phyloP scores from a whole-genome alignment of 2,329 filamentous ascomycete species.

The Fusarium redolens region DNA sequence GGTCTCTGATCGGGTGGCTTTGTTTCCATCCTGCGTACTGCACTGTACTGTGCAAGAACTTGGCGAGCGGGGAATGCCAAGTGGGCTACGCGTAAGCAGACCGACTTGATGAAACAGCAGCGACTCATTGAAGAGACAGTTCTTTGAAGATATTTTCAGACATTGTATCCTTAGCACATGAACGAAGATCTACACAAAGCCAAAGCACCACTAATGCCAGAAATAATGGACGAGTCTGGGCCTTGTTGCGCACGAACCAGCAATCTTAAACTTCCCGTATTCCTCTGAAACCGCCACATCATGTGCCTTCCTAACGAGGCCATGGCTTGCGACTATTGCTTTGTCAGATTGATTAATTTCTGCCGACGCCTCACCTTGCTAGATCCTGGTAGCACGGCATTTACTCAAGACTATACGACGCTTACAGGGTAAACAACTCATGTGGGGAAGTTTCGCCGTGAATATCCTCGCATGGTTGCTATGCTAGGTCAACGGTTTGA shows the following conservation, averaged over 20 bases:
- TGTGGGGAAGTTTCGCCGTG: not conserved
- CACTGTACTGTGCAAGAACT: not conserved
- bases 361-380: not conserved
- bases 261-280: not conserved
- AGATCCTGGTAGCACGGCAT: not conserved
- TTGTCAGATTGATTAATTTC: slow-evolving; percentile 20
- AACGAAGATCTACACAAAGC: not conserved
- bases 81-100: slow-evolving; percentile 18
- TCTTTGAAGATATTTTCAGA: not conserved
- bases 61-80: slow-evolving; percentile 21
- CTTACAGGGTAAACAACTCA: not conserved
- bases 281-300: slow-evolving; percentile 16
- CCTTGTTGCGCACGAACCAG: not conserved
- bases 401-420: not conserved
- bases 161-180: not conserved
- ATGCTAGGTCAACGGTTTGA: not conserved
- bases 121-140: not conserved
- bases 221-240: not conserved
- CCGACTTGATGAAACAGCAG: slow-evolving; percentile 3
- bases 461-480: not conserved
- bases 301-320: slow-evolving; percentile 17
- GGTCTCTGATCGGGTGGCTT: slow-evolving; percentile 2
- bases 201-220: not conserved
- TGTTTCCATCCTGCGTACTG: not conserved
- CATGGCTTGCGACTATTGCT: slow-evolving; percentile 5